Conservation (phyloP, 2,329 filamentous ascomycete species). For the Ceratocystis cacaofunesta region DNA sequence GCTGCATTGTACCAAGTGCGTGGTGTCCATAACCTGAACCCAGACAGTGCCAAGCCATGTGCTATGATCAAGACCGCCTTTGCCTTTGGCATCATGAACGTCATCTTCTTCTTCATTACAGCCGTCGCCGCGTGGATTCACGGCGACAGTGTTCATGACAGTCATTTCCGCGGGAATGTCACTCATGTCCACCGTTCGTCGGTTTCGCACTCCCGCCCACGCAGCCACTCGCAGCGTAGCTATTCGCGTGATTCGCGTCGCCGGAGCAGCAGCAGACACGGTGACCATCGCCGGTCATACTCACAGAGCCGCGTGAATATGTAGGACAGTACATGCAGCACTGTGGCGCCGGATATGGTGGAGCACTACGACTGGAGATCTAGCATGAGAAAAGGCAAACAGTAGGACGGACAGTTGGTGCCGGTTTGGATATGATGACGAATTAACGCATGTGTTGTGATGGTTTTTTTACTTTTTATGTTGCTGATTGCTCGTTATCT, state of each 20-base stretch:
- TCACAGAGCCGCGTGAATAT: constrained; percentile 40
- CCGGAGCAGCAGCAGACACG: constrained; percentile 29
- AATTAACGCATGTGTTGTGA: background rate
- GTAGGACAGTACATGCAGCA: constrained; percentile 19
- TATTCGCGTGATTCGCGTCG: constrained; percentile 21
- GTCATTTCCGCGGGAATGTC: constrained; percentile 29
- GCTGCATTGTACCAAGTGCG: constrained; percentile 45
- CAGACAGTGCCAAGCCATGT: constrained; percentile 59
- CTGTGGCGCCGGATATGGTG: background rate
- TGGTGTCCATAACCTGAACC: constrained; percentile 32
- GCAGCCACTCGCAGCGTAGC: constrained; percentile 13
- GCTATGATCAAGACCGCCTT: constrained; percentile 84
- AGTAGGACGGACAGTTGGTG: background rate
- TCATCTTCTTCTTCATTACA: constrained; percentile 65
- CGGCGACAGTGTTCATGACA: constrained; percentile 32
- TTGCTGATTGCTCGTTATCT: background rate
- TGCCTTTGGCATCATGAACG: constrained; percentile 81
- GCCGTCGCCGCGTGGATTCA: constrained; percentile 51
- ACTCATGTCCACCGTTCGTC: constrained; percentile 25
- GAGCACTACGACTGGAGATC: background rate
- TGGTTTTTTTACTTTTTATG: background rate
- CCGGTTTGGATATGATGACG: background rate
- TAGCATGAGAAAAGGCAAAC: background rate
- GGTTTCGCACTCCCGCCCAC: constrained; percentile 19
- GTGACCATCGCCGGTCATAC: constrained; percentile 28